Base-by-base conservation (phyloP, 768 basidiomycete genomes). In the Boletus sp. region DNA sequence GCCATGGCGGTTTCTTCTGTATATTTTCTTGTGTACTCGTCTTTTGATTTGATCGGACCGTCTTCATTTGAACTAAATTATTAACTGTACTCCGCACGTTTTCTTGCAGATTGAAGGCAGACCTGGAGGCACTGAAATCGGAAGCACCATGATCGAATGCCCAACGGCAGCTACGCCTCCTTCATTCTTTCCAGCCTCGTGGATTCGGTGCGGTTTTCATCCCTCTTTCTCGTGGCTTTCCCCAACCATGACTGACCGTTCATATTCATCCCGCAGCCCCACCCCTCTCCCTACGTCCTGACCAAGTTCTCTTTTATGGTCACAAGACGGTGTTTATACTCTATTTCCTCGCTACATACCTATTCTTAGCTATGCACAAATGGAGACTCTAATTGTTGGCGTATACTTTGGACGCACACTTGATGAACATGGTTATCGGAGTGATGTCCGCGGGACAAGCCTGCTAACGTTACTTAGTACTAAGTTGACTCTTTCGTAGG, bases 51-150 rank as follows among this genome's bases (percentile, higher is more conserved):
- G 59, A 58, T 44, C 24, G 56, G 52, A 52, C 48, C 18, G 49
- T 50, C 3, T 47, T 61, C 47, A 49, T 63, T 65, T 62, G 56
- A 68, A 61, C 62, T 72, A 52, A 72, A 72, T 76, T 75, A 78
- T 75, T 77, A 64, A 77, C 73, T 67, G 59, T 39, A 15, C 55
- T 51, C 47, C 50, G 60, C 59, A 58, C 52, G 61, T 62, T 68
- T 68, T 61, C 64, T 66, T 71, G 55, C 75, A 90, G 89, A 77
- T 76, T 90, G 71, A 84, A 85, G 61, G 86, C 83, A 70, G 88
- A 90, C 61, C 60, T 88, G 59, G 84, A 80, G 49, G 76, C 78
- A 65, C 61, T 78, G 59, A 76, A 77, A 64, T 59, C 70, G 50
- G 64, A 71, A 58, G 59, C 64, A 36, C 45, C 73, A 47, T 63